Percentiles rank a stretch among this genome's conserved stretches.
Evolutionary conservation across 2,329 filamentous ascomycete genomes (phyloP).

Genomic region (Phyllosticta capitalensis): DNA sequence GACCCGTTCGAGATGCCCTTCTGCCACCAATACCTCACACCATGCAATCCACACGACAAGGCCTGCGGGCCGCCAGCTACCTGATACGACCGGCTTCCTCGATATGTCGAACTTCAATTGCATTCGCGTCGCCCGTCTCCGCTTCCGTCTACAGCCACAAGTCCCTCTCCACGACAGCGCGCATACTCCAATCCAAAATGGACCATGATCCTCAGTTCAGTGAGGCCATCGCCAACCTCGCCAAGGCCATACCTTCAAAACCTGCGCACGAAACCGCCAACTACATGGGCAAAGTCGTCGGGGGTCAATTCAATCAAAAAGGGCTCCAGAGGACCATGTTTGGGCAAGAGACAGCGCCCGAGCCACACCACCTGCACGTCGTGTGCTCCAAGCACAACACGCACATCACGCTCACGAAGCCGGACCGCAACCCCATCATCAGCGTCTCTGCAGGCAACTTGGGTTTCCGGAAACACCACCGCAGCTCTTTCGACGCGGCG

Average conservation of each 20-base stretch:
- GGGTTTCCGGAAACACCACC: conserved; percentile 75
- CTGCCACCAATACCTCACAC: background rate
- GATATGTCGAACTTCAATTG: background rate
- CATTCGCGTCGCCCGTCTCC: background rate
- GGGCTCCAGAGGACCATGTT: background rate
- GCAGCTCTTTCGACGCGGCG: conserved; percentile 79
- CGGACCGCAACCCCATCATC: conserved; percentile 69
- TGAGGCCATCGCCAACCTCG: background rate
- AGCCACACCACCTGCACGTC: conserved; percentile 80
- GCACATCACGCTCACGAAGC: conserved; percentile 80
- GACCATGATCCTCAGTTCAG: background rate
- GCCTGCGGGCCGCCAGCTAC: background rate
- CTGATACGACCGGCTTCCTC: background rate
- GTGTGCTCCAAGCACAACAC: conserved; percentile 89
- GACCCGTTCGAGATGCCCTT: background rate
- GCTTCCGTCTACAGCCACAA: background rate
- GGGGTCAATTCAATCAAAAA: background rate
- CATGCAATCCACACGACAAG: background rate
- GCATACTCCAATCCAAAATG: background rate
- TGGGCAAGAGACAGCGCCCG: conserved; percentile 18
- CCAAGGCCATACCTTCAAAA: too few species aligned
- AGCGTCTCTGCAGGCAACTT: conserved; percentile 77
- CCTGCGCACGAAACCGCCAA: background rate
- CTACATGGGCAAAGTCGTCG: background rate
- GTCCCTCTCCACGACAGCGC: background rate